Evolutionary conservation across 2,329 filamentous ascomycete genomes (phyloP), one percentile per base, ranked within the genome.

Genomic region (Aureobasidium melanogenum): DNA sequence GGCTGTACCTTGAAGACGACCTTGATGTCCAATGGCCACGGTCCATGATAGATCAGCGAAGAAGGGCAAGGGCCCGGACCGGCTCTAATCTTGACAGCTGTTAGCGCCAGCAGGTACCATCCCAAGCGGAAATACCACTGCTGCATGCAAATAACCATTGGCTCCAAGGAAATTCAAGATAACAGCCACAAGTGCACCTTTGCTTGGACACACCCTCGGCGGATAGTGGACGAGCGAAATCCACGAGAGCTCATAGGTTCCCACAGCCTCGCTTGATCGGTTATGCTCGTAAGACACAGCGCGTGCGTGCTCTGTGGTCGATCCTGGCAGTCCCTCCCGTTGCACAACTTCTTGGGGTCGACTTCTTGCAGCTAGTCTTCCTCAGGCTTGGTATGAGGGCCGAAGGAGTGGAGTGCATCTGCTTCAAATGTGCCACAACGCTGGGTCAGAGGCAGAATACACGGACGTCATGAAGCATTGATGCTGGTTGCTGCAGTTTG

Each of bases 391-490:
- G 52, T 56, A 44, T 5, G 39, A 32, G 39, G 41, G 43, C 55
- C 41, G 39, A 39, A 34, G 55, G 32, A 39, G 14, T 48, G 55
- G 32, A 34, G 55, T 48, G 56, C 24, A 60, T 51, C 17, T 50
- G 15, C 56, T 51, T 10, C 56, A 43, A 24, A 60, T 46, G 56
- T 51, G 56, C 56, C 56, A 51, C 56, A 19, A 36, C 43, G 46
- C 44, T 51, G 56, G 56, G 28, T 30, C n/a, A 32, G 55, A 43
- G 34, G 22, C 56, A 59, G 36, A 50, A 46, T 32, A 51, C 56
- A 50, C 36, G 44, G 56, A 60, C 56, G 56, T 60, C 56, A 60
- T 51, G 46, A 41, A 58, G 43, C 55, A 58, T 58, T 38, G 41
- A 46, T 48, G 43, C 43, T 30, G 43, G 19, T 38, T 46, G 19